Evolutionary conservation across 2,329 filamentous ascomycete genomes (phyloP).

Genomic region (Emergomyces orientalis): DNA sequence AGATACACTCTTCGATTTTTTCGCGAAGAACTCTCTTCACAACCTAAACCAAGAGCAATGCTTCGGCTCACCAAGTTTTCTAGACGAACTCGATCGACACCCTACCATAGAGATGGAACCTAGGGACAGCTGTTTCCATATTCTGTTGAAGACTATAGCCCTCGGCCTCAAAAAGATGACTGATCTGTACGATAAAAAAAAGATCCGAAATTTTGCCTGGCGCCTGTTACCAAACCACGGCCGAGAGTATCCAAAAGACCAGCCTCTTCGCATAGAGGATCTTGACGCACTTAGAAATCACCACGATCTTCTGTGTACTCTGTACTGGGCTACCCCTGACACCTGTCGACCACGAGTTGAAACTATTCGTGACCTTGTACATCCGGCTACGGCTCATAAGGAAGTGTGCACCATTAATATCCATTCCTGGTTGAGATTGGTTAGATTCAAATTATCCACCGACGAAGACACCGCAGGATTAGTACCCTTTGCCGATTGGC

Average conservation of each 20-base stretch:
- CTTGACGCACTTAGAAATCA: constrained; percentile 52
- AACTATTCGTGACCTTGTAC: constrained; percentile 46
- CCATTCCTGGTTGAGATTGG: constrained; percentile 48
- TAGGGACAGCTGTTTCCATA: constrained; percentile 49
- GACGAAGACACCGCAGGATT: constrained; percentile 39
- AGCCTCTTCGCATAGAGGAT: constrained; percentile 43
- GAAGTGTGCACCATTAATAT: constrained; percentile 52
- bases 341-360: constrained; percentile 45
- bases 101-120: constrained; percentile 37
- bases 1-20: constrained; percentile 50
- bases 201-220: constrained; percentile 48
- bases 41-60: constrained; percentile 45
- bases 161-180: constrained; percentile 42
- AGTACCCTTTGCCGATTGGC: constrained; percentile 46
- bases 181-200: constrained; percentile 42
- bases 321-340: constrained; percentile 50
- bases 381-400: constrained; percentile 48
- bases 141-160: constrained; percentile 50
- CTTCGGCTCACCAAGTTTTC: constrained; percentile 45
- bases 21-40: constrained; percentile 44
- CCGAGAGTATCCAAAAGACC: constrained; percentile 51
- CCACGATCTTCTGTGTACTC: constrained; percentile 50
- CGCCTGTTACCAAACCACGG: constrained; percentile 53
- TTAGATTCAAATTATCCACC: constrained; percentile 48
- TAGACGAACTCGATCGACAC: constrained; percentile 41